Conservation (phyloP, 768 basidiomycete genomes). For the Porpolomopsis calyptriformis region DNA sequence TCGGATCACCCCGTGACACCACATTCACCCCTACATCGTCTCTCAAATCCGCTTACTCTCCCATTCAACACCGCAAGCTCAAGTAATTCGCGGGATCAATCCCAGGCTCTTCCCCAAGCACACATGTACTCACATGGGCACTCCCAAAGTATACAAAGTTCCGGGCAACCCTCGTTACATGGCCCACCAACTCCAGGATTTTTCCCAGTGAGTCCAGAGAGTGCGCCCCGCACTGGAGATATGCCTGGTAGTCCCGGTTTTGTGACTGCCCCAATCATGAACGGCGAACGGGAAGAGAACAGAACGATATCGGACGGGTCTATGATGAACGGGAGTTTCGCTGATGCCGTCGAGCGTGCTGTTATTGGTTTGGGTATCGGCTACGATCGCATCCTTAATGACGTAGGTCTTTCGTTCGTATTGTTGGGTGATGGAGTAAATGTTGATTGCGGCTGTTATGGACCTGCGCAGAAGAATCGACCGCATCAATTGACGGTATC, state of each 20-base stretch:
- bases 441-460: background rate
- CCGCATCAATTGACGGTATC: conserved; percentile 46
- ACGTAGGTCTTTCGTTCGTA: conserved; percentile 10
- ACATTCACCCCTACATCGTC: conserved; percentile 17
- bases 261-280: background rate
- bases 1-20: conserved; percentile 31
- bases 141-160: conserved; percentile 23
- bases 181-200: conserved; percentile 21
- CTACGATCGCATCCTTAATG: conserved; percentile 11
- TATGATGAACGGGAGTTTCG: background rate
- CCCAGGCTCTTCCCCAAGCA: conserved; percentile 29
- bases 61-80: conserved; percentile 1
- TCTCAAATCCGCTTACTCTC: conserved; percentile 22
- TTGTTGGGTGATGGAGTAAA: background rate
- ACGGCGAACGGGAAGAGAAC: background rate
- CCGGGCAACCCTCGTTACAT: conserved; percentile 34
- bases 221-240: conserved; percentile 12
- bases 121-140: conserved; percentile 16
- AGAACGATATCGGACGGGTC: background rate
- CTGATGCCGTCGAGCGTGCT: background rate
- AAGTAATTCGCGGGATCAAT: conserved; percentile 30
- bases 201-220: conserved; percentile 20
- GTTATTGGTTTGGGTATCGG: conserved; percentile 11
- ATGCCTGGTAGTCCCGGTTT: conserved; percentile 6
- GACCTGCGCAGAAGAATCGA: conserved; percentile 26